phyloP scores from a whole-genome alignment of 1,284 basidiomycete genomes.

The Malassezia vespertilionis region DNA sequence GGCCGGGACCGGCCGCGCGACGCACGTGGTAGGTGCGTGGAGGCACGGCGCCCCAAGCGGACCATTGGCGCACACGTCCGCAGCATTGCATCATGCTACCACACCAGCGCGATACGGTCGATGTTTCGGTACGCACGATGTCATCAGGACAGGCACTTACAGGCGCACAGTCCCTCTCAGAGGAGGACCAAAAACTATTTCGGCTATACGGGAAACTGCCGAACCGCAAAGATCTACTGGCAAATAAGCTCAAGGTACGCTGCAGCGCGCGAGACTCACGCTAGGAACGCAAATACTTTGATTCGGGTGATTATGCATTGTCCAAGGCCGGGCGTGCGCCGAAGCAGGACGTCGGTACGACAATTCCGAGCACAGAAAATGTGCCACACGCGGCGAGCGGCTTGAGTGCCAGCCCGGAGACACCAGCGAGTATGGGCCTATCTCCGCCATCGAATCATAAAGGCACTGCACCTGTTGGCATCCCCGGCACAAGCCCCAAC shows the following conservation, averaged over 20 bases:
- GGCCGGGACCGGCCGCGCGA: constrained; percentile 16
- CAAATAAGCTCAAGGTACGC: constrained; percentile 81
- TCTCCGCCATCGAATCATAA: constrained; percentile 4
- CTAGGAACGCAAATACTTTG: constrained; percentile 93
- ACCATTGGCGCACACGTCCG: background rate
- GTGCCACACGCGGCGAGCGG: constrained; percentile 48
- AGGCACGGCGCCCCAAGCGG: too few species aligned
- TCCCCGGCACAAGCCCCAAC: constrained; percentile 12
- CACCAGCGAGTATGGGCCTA: too few species aligned
- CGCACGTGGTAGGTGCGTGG: background rate
- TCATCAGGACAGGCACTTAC: background rate
- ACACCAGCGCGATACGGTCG: constrained; percentile 74
- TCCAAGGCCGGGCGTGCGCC: constrained; percentile 85
- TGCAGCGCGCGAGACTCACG: background rate
- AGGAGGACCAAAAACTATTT: constrained; percentile 88
- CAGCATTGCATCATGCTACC: constrained; percentile 59
- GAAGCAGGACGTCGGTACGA: constrained; percentile 76
- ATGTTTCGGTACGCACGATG: constrained; percentile 61
- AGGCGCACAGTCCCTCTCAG: constrained; percentile 61
- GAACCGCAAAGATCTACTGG: constrained; percentile 77
- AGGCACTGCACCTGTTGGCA: constrained; percentile 7
- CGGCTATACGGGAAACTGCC: constrained; percentile 88
- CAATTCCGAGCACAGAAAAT: constrained; percentile 78
- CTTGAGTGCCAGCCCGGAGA: constrained; percentile 18
- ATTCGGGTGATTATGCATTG: constrained; percentile 91